These are phyloP conservation scores for Crepidotus variabilis DNA, from an alignment of 768 basidiomycete genomes.

Conservation along the genomic window DNA sequence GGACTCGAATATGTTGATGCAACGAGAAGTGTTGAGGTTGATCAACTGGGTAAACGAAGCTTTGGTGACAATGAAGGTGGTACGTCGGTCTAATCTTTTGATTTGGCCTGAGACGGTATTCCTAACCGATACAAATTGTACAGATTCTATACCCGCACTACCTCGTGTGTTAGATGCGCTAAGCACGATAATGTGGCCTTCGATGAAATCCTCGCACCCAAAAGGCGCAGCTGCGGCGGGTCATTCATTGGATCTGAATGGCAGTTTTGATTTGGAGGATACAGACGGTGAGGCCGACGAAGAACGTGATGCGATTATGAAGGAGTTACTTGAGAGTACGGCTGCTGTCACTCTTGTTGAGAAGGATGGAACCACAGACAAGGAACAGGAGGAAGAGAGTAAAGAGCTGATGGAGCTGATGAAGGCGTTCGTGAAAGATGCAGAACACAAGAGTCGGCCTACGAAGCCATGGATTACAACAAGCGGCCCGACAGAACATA, in stretches of 20 bases:
- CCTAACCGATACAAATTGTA: not conserved
- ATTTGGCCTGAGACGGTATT: too few relatives aligned
- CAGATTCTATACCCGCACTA: slow-evolving; percentile 46
- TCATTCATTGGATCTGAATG: not conserved
- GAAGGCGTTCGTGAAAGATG: slow-evolving; percentile 4
- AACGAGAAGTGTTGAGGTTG: slow-evolving; percentile 19
- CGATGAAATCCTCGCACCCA: slow-evolving; percentile 45
- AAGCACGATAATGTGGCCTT: slow-evolving; percentile 88
- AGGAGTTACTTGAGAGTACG: slow-evolving; percentile 10
- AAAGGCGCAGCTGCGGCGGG: not conserved
- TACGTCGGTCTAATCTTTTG: slow-evolving; percentile 1
- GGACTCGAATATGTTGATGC: slow-evolving; percentile 80
- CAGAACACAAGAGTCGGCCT: not conserved
- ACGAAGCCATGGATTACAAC: not conserved
- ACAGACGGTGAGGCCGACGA: not conserved
- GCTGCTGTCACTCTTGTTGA: not conserved
- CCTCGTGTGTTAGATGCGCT: slow-evolving; percentile 74
- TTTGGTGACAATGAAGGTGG: slow-evolving; percentile 22
- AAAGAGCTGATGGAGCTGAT: slow-evolving; percentile 8
- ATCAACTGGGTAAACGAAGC: slow-evolving; percentile 2
- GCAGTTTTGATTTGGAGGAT: slow-evolving; percentile 2
- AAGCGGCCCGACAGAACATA: slow-evolving; percentile 2
- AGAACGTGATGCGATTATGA: slow-evolving; percentile 15
- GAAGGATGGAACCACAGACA: not conserved
- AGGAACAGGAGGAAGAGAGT: slow-evolving; percentile 3